Percentiles rank a stretch among this genome's conserved stretches.
phyloP scores from a whole-genome alignment of 495 filamentous ascomycete species.

The Podospora conica region DNA sequence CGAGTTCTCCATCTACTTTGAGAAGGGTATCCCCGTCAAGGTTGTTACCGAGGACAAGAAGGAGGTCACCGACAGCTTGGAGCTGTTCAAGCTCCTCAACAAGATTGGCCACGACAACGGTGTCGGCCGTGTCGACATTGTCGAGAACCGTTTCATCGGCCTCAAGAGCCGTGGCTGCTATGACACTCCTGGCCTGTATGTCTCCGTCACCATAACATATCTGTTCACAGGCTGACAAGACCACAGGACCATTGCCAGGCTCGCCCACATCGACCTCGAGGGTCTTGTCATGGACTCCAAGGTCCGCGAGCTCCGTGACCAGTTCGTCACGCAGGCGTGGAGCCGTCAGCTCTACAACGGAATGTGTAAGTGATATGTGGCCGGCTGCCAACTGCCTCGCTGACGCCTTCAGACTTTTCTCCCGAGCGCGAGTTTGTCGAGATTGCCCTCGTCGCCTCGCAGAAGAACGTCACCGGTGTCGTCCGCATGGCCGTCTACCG shows the following conservation, averaged over 20 bases:
- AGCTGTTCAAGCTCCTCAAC: conserved; percentile 76
- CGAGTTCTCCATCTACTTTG: conserved; percentile 74
- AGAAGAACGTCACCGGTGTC: conserved; percentile 56
- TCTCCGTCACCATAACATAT: conserved; percentile 29
- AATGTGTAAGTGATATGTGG: conserved; percentile 59
- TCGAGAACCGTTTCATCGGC: conserved; percentile 52
- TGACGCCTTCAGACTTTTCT: conserved; percentile 47
- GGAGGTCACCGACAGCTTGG: conserved; percentile 65
- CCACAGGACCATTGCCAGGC: conserved; percentile 55
- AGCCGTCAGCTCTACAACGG: conserved; percentile 75
- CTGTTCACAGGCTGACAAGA: conserved; percentile 30
- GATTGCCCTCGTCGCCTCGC: conserved; percentile 61
- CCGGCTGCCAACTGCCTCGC: conserved; percentile 52
- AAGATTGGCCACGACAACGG: conserved; percentile 69
- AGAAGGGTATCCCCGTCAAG: conserved; percentile 78
- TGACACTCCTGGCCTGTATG: conserved; percentile 54
- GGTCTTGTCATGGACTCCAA: conserved; percentile 79
- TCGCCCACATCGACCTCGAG: conserved; percentile 77
- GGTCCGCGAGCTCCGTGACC: conserved; percentile 79
- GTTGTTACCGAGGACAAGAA: conserved; percentile 51
- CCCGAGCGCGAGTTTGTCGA: conserved; percentile 68
- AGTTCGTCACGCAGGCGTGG: conserved; percentile 72
- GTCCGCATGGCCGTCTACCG: conserved; percentile 73
- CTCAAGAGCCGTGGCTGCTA: conserved; percentile 90
- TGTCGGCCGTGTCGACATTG: conserved; percentile 86